phyloP scores from a whole-genome alignment of 2,329 filamentous ascomycete species.

The Botrytis paeoniae region DNA sequence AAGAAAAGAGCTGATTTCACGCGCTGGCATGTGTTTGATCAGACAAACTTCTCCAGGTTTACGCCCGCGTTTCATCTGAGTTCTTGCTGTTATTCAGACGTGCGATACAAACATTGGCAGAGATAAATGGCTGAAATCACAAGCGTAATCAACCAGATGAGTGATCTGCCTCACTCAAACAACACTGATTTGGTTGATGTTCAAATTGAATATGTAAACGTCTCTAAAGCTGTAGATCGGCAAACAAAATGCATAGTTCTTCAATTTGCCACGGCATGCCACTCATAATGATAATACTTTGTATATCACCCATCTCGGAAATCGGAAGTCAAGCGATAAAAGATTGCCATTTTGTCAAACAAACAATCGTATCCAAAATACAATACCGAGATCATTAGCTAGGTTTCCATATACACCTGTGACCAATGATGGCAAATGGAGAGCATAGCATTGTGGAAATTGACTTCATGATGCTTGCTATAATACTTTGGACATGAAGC shows the following conservation, averaged over 20 bases:
- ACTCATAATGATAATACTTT: not conserved
- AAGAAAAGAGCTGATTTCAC: not conserved
- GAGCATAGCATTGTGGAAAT: not conserved
- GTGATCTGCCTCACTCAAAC: not conserved
- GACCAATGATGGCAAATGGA: not conserved
- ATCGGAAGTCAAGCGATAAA: not conserved
- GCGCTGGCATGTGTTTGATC: accelerated
- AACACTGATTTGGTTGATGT: not conserved
- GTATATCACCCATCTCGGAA: accelerated
- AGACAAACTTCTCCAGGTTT: not conserved
- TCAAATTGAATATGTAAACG: not conserved
- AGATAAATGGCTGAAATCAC: not conserved
- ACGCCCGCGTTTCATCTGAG: not conserved
- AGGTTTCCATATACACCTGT: not conserved
- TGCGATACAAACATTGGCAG: not conserved
- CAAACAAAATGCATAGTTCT: not conserved
- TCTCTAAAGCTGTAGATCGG: not conserved
- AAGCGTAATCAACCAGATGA: not conserved
- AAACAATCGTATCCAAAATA: not conserved
- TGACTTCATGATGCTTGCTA: not conserved
- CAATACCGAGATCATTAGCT: not conserved
- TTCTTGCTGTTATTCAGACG: not conserved
- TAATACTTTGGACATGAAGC: no score
- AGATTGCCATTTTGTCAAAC: not conserved
- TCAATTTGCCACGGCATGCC: not conserved